A percentile compares a stretch with the other conserved stretches of the same genome.
Evolutionary conservation across 208 protist species (phyloP).

Genomic region (Acanthamoeba castellanii): DNA sequence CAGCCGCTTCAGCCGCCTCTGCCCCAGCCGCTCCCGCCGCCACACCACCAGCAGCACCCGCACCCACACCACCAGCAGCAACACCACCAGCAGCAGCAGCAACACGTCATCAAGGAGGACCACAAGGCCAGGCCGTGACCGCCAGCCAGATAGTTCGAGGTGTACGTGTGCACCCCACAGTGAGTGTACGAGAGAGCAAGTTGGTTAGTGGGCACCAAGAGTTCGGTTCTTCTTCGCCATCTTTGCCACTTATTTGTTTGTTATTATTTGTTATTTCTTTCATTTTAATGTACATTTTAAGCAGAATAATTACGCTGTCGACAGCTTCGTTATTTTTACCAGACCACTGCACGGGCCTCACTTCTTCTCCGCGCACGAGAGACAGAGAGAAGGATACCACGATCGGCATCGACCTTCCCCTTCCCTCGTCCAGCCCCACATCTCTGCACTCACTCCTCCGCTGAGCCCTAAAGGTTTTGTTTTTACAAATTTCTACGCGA

Average conservation of each 20-base stretch:
- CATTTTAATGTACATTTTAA: neutral
- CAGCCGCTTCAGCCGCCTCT: neutral
- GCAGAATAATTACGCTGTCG: neutral
- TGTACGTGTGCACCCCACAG: too few relatives aligned
- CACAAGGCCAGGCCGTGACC: neutral
- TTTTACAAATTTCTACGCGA: neutral
- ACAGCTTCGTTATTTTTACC: neutral
- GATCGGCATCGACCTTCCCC: neutral
- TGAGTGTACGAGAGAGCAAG: too few relatives aligned
- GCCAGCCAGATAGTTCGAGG: too few relatives aligned
- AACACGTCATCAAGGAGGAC: neutral
- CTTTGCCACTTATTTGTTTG: neutral
- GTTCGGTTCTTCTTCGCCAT: too few relatives aligned
- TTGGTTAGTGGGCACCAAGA: too few relatives aligned
- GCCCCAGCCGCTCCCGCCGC: too few relatives aligned
- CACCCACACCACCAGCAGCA: neutral
- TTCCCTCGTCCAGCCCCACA: neutral
- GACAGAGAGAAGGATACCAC: neutral
- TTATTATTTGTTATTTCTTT: neutral
- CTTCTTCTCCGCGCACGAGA: neutral
- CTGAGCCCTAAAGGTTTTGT: neutral
- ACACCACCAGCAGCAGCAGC: neutral
- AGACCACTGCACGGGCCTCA: neutral
- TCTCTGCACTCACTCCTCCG: neutral
- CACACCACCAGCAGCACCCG: too few relatives aligned